Base-by-base conservation (phyloP, 2,329 filamentous ascomycete genomes). In the Fusarium avenaceum region DNA sequence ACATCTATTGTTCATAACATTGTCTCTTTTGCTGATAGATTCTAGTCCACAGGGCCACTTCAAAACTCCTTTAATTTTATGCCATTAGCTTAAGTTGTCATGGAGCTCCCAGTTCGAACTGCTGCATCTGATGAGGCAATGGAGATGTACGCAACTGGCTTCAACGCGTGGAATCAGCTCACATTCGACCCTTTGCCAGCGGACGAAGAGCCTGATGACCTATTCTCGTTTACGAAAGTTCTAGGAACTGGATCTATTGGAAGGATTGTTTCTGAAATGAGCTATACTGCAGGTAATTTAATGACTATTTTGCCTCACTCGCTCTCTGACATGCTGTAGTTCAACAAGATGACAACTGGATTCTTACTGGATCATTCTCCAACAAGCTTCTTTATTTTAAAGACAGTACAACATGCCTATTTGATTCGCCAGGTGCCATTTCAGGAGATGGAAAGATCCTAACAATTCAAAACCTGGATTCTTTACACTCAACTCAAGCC, bases 91-190 rank as follows among this genome's bases (percentile, higher is more conserved):
- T 11, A 30, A 30, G 28, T 14, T 3, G 22, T 1, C 19, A 70
- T 63, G 57, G 35, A 73, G 13, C 48, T 74, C 4, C 62, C 64
- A 6, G 7, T 67, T 10, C 59, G 57, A n/a, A 6, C 32, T 1
- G 40, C 55, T 7, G 20, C 20, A 4, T 33, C 24, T 22, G 33
- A 55, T 15, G 28, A 57, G 22, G 24, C 14, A 24, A 82, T 87
- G 85, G 78, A 84, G 52, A 75, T 90, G 7, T 86, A 85, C 72
- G 85, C 83, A 42, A 69, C 84, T 4, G 87, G 87, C 40, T 84
- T 87, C 76, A 89, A 90, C 71, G 85, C 86, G 54, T 89, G 85
- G 85, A 76, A 77, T 56, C 87, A 89, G 70, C 80, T 89, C 17
- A 67, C 72, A 3, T 84, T 87, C 14, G 62, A 58, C 15, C 19